Conservation (phyloP, 192 early-diverging fungal species). For the Rhizophagus sp. region DNA sequence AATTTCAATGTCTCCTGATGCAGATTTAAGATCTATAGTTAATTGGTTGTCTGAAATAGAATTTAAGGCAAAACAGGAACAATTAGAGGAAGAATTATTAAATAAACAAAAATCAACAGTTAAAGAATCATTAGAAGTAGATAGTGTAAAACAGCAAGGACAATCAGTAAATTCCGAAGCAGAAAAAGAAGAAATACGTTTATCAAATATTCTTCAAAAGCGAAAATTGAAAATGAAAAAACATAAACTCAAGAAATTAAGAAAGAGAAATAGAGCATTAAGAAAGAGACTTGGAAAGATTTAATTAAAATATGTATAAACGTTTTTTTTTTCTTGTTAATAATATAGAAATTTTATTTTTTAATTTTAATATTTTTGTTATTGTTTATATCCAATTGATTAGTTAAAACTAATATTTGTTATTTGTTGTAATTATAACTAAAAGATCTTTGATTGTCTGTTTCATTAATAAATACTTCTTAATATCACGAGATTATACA, state of each 20-base stretch:
- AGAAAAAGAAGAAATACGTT: conserved; percentile 41
- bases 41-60: conserved; percentile 3
- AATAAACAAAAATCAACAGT: not conserved
- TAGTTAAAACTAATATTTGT: no score
- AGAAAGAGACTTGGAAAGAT: conserved; percentile 71
- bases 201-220: conserved; percentile 78
- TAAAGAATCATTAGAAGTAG: not conserved
- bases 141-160: not conserved
- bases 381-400: no score
- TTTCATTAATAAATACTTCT: no score
- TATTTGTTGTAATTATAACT: no score
- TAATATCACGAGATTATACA: no score
- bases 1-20: not conserved
- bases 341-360: no score
- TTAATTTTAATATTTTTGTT: no score
- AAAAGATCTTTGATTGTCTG: no score
- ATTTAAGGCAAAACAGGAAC: not conserved
- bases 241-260: conserved; percentile 91
- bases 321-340: no score
- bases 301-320: not conserved
- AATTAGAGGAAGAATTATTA: not conserved
- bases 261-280: conserved; percentile 76
- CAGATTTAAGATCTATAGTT: not conserved
- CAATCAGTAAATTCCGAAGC: conserved; percentile 10
- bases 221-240: conserved; percentile 94